These are phyloP conservation scores for Athelia sp. DNA, from an alignment of 1,284 basidiomycete genomes.

Conservation along the genomic window DNA sequence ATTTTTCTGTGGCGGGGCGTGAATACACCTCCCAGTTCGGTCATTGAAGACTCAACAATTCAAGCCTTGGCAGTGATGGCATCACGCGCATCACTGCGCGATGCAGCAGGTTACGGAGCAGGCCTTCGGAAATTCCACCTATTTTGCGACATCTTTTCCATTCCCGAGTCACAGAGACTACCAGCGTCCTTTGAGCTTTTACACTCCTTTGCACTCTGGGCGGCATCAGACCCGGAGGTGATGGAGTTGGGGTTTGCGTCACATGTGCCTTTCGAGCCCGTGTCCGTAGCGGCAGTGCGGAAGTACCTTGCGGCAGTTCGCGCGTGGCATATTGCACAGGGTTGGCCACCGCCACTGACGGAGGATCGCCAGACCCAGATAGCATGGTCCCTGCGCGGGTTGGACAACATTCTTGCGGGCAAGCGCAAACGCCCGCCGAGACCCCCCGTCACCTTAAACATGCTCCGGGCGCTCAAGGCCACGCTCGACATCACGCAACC, in stretches of 20 bases:
- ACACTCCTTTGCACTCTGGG: conserved; percentile 32
- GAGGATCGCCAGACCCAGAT: conserved; percentile 16
- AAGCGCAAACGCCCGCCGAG: conserved; percentile 14
- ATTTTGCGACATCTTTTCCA: conserved; percentile 31
- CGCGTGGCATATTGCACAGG: conserved; percentile 34
- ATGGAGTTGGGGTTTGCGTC: conserved; percentile 8
- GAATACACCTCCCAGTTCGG: conserved; percentile 15
- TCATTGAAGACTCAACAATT: conserved; percentile 20
- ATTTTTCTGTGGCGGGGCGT: conserved; percentile 28
- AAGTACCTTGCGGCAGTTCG: conserved; percentile 30
- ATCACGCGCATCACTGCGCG: conserved; percentile 18
- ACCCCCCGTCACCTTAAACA: conserved; percentile 23
- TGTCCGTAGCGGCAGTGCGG: conserved; percentile 14
- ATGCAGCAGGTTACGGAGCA: conserved; percentile 23
- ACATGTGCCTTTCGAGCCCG: conserved; percentile 20
- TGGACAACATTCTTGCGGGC: conserved; percentile 19
- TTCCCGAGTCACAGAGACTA: conserved; percentile 23
- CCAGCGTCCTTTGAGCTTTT: conserved; percentile 24
- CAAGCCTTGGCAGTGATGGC: conserved; percentile 16
- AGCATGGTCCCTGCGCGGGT: conserved; percentile 22
- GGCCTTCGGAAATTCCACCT: conserved; percentile 32
- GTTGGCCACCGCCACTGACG: conserved; percentile 24
- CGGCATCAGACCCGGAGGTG: conserved; percentile 16
- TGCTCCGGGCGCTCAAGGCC: conserved; percentile 18
- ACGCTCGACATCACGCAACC: conserved; percentile 19